Conservation (phyloP, 495 filamentous ascomycete species). For the Daldinia decipiens region DNA sequence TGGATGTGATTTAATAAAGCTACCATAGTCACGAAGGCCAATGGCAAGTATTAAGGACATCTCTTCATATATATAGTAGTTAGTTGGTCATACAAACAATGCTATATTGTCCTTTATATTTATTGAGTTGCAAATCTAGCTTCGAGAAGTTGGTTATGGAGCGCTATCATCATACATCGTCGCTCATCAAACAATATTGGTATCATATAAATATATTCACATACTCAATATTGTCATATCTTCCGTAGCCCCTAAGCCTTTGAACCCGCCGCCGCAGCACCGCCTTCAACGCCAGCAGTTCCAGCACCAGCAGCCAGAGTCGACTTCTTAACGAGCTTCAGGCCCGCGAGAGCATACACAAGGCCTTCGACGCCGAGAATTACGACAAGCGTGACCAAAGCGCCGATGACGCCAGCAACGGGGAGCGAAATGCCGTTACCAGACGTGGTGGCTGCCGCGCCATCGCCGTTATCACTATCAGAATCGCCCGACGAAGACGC, state of each 20-base stretch:
- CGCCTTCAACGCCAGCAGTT: neutral
- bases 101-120: no score
- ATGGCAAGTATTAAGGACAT: no score
- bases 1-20: no score
- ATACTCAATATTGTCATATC: neutral
- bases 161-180: no score
- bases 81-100: no score
- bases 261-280: conserved; percentile 13
- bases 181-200: no score
- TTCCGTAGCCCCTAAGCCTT: conserved; percentile 10
- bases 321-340: conserved; percentile 53
- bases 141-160: no score
- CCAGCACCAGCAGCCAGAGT: conserved; percentile 30
- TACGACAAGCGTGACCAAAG: conserved; percentile 59
- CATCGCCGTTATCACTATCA: conserved; percentile 9
- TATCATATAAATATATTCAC: no score
- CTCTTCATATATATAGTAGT: no score
- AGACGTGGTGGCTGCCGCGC: conserved; percentile 12
- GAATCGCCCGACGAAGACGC: conserved; percentile 22
- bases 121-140: no score
- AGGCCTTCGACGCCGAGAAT: conserved; percentile 56
- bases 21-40: no score
- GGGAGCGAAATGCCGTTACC: conserved; percentile 51
- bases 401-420: conserved; percentile 66
- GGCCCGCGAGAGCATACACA: conserved; percentile 49